These are phyloP conservation scores for Usnea hakonensis DNA, from an alignment of 495 filamentous ascomycete genomes.

Conservation along the genomic window DNA sequence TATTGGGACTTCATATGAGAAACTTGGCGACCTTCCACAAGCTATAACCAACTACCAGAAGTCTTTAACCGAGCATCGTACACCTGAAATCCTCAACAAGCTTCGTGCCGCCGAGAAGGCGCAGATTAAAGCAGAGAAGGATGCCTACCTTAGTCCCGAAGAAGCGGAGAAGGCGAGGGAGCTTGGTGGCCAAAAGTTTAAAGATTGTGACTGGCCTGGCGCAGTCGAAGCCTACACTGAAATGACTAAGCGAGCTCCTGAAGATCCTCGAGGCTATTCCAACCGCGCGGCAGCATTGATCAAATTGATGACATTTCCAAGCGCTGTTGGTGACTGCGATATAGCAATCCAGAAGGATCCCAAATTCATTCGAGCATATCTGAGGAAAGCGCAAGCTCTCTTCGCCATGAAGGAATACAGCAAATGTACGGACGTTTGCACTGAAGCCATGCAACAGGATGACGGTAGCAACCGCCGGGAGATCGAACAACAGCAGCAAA, in stretches of 20 bases:
- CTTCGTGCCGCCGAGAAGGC: constrained; percentile 88
- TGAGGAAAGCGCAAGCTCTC: constrained; percentile 87
- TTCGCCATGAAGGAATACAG: constrained; percentile 97
- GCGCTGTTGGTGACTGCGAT: constrained; percentile 88
- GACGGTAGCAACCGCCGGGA: constrained; percentile 70
- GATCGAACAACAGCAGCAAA: constrained; percentile 90
- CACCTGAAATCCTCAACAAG: constrained; percentile 86
- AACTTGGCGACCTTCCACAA: constrained; percentile 65
- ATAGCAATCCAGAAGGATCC: constrained; percentile 81
- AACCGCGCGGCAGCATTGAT: constrained; percentile 96
- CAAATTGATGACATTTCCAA: constrained; percentile 92
- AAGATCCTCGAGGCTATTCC: constrained; percentile 90
- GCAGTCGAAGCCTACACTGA: constrained; percentile 93
- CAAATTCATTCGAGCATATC: constrained; percentile 90
- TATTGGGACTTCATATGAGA: constrained; percentile 87
- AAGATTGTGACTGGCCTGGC: constrained; percentile 90
- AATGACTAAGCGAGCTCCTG: constrained; percentile 92
- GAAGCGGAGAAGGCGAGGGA: constrained; percentile 95
- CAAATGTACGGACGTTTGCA: constrained; percentile 83
- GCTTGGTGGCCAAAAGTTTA: constrained; percentile 91
- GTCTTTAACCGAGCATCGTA: constrained; percentile 92
- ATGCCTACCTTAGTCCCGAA: constrained; percentile 78
- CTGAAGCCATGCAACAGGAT: constrained; percentile 71
- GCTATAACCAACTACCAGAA: constrained; percentile 89
- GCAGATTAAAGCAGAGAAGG: constrained; percentile 66